Evolutionary conservation across 2,329 filamentous ascomycete genomes (phyloP).

Genomic region (Alternaria rosae): DNA sequence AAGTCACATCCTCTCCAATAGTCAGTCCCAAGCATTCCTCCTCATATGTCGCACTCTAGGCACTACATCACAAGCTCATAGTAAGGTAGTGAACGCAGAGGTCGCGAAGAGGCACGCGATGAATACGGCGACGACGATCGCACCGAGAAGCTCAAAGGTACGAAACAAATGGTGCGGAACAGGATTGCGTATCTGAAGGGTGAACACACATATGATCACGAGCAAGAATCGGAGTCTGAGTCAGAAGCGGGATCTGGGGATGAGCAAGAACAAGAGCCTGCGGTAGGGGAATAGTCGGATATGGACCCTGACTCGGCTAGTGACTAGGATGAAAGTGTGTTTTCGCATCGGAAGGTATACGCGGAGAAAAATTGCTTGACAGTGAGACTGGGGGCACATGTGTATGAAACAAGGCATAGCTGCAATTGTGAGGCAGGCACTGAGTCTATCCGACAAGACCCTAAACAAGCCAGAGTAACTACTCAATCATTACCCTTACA

Average conservation of each 20-base stretch:
- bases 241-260: neutral
- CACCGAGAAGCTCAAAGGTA: neutral
- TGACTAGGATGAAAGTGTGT: neutral
- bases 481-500: neutral
- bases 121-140: neutral
- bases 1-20: no score
- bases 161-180: neutral
- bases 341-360: no score
- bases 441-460: neutral
- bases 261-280: neutral
- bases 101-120: neutral
- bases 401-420: no score
- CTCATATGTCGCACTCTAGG: no score
- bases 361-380: no score
- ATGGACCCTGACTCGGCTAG: neutral
- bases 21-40: no score
- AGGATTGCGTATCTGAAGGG: neutral
- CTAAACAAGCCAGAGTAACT: neutral
- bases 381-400: no score
- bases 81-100: no score
- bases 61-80: no score
- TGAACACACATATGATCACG: neutral
- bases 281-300: neutral
- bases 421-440: neutral
- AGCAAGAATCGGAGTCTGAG: neutral